Evolutionary conservation across 148 eudicot genomes (phyloP).

Genomic region (Chenopodium album): DNA sequence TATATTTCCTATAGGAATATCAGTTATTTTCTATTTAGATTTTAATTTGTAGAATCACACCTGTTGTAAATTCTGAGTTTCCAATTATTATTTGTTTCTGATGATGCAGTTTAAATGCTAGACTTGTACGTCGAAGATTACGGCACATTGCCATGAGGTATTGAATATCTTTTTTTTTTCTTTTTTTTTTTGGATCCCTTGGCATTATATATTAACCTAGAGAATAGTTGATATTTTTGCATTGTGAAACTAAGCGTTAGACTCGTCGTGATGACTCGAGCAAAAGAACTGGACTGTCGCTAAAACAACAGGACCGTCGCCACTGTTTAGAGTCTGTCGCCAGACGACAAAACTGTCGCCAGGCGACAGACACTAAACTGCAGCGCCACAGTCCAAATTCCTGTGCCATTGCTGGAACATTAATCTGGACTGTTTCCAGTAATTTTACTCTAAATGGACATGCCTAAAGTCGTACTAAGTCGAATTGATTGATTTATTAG

Average conservation of each 20-base stretch:
- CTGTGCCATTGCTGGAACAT: no score
- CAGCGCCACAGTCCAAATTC: no score
- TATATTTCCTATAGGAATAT: neutral
- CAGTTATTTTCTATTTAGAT: neutral
- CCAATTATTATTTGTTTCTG: slow-evolving; percentile 21
- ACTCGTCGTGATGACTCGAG: no score
- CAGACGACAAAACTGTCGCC: no score
- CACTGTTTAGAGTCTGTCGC: no score
- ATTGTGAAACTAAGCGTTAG: neutral
- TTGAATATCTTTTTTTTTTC: slow-evolving; percentile 1
- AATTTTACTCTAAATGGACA: no score
- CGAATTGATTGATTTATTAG: no score
- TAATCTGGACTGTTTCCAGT: no score
- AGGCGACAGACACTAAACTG: no score
- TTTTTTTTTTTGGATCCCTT: neutral
- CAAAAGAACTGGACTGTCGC: no score
- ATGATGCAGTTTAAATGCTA: slow-evolving; percentile 71
- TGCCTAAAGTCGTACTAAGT: no score
- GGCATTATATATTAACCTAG: neutral
- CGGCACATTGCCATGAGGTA: slow-evolving; percentile 93
- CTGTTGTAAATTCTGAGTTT: neutral
- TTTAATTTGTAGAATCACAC: neutral
- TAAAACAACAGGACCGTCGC: no score
- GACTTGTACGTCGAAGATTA: slow-evolving; percentile 84
- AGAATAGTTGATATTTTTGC: neutral